Evolutionary conservation across 2,329 filamentous ascomycete species (phyloP).

Genomic region (Bertia moriformis): DNA sequence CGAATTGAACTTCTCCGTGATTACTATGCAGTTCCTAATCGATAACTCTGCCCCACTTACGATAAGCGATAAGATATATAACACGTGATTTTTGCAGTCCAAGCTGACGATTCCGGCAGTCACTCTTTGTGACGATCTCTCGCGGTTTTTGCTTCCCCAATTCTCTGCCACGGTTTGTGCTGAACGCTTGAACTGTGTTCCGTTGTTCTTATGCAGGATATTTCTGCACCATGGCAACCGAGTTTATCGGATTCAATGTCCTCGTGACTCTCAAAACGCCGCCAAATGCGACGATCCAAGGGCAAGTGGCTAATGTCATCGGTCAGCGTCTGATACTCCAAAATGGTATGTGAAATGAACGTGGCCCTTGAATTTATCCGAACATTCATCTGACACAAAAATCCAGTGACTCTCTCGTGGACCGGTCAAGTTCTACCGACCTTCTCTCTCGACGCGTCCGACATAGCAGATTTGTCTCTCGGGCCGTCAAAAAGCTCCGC

Average conservation of each 20-base stretch:
- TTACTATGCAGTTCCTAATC: too few species aligned
- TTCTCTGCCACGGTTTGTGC: not conserved
- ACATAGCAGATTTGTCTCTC: slow-evolving; percentile 41
- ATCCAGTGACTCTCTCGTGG: slow-evolving; percentile 23
- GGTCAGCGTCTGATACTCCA: slow-evolving; percentile 38
- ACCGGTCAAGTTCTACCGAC: slow-evolving; percentile 31
- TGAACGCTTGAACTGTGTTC: not conserved
- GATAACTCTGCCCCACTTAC: too few species aligned
- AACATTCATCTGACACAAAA: not conserved
- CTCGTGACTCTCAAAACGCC: slow-evolving; percentile 40
- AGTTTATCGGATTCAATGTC: slow-evolving; percentile 45
- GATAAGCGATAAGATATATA: not conserved
- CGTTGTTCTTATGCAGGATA: not conserved
- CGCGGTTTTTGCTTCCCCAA: not conserved
- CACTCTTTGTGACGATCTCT: not conserved
- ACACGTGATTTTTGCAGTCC: not conserved
- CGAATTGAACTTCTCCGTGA: too few species aligned
- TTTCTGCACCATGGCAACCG: slow-evolving; percentile 30
- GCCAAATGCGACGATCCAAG: slow-evolving; percentile 36
- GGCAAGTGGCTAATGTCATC: slow-evolving; percentile 39
- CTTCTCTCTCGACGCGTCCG: slow-evolving; percentile 37
- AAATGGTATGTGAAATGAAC: slow-evolving; percentile 29
- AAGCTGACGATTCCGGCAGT: not conserved
- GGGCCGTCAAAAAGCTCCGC: slow-evolving; percentile 10
- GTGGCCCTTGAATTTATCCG: slow-evolving; percentile 2